phyloP scores from a whole-genome alignment of 768 basidiomycete genomes.

The Glaciozyma martinii region DNA sequence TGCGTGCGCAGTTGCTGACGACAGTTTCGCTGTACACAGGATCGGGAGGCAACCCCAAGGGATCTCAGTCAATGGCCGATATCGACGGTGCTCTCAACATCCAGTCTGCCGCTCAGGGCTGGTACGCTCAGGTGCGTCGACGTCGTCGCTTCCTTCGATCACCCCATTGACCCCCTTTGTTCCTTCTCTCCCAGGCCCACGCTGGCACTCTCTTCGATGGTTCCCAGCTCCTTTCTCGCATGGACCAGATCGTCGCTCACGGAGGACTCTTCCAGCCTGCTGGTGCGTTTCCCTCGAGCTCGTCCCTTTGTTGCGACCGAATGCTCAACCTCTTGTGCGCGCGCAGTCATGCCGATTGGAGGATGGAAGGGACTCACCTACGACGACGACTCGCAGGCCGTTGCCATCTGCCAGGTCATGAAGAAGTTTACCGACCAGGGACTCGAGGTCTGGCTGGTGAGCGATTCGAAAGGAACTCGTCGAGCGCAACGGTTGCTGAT shows the following conservation, averaged over 20 bases:
- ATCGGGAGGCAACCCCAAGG: slow-evolving; percentile 1
- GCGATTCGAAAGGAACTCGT: no score
- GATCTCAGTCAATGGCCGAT: slow-evolving; percentile 26
- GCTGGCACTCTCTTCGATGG: slow-evolving; percentile 31
- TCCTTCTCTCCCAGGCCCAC: slow-evolving; percentile 28
- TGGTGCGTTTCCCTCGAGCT: not conserved
- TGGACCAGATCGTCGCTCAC: slow-evolving; percentile 29
- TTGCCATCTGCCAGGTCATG: slow-evolving; percentile 34
- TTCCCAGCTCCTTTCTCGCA: slow-evolving; percentile 27
- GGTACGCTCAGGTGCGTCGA: slow-evolving; percentile 26
- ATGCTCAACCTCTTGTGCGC: not conserved
- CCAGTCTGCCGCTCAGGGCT: slow-evolving; percentile 26
- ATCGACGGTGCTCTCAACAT: slow-evolving; percentile 22
- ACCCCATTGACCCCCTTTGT: not conserved
- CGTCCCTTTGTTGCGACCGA: not conserved
- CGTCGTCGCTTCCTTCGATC: no score
- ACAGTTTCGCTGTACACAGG: slow-evolving; percentile 9
- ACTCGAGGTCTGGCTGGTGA: slow-evolving; percentile 36
- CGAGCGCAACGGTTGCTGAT: no score
- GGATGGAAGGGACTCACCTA: slow-evolving; percentile 33
- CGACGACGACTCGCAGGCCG: slow-evolving; percentile 31
- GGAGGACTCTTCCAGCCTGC: slow-evolving; percentile 32
- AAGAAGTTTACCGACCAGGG: slow-evolving; percentile 36
- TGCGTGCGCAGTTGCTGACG: no score
- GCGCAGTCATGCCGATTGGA: slow-evolving; percentile 28